Evolutionary conservation across 192 early-diverging fungal species (phyloP).

Genomic region (Coemansia sp.): DNA sequence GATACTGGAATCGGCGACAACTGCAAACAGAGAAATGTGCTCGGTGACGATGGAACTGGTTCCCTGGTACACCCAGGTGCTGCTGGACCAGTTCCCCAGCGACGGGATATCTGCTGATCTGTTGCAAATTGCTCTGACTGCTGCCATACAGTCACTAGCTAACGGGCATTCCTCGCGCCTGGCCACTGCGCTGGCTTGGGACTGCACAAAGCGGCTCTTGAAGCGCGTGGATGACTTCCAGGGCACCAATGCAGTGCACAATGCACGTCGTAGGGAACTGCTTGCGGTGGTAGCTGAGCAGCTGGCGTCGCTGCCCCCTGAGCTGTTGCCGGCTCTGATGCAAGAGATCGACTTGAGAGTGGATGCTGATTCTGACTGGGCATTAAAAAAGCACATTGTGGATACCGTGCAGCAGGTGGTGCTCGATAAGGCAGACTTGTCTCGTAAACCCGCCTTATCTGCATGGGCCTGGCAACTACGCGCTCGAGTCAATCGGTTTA

Average conservation of each 20-base stretch:
- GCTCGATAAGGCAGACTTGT: constrained; percentile 14
- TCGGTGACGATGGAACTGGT: constrained; percentile 5
- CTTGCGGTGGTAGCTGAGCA: constrained; percentile 17
- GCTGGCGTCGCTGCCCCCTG: constrained; percentile 15
- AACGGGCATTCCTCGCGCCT: background rate
- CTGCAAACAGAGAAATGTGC: too few relatives aligned
- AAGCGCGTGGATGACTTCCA: background rate
- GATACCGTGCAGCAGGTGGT: constrained; percentile 16
- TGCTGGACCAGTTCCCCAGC: constrained; percentile 21
- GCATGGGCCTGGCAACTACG: constrained; percentile 34
- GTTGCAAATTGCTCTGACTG: constrained; percentile 29
- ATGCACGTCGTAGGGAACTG: constrained; percentile 19
- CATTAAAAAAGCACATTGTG: background rate
- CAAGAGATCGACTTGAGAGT: background rate
- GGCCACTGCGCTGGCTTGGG: constrained; percentile 6
- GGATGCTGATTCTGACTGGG: background rate
- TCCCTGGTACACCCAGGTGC: constrained; percentile 31
- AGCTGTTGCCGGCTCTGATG: constrained; percentile 25
- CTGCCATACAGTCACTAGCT: constrained; percentile 9
- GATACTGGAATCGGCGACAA: constrained; percentile 10
- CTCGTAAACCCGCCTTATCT: constrained; percentile 27
- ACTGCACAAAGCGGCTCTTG: constrained; percentile 8
- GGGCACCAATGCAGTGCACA: background rate
- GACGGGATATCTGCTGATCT: constrained; percentile 17
- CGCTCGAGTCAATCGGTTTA: background rate